A percentile compares a stretch with the other conserved stretches of the same genome.
Conservation (phyloP, 139 green algal species). For the Chlorella sp. region DNA sequence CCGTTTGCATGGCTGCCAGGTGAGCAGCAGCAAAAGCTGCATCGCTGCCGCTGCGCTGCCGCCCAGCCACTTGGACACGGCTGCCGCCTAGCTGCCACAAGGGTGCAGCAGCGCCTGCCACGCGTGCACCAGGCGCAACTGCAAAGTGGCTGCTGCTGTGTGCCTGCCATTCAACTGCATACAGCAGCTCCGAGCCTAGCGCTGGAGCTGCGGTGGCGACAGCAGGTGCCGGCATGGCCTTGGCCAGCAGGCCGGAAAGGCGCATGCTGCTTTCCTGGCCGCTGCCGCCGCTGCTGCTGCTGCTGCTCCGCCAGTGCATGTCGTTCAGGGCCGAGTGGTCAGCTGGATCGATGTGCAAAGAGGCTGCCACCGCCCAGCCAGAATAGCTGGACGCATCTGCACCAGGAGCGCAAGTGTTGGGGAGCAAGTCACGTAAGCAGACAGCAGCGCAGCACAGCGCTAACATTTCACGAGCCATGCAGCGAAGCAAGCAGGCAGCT, state of each 20-base stretch:
- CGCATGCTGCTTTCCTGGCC: neutral
- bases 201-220: neutral
- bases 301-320: neutral
- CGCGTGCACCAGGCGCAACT: neutral
- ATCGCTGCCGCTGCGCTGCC: neutral
- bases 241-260: neutral
- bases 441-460: neutral
- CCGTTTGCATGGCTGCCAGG: conserved; percentile 1
- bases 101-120: neutral
- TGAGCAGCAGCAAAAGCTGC: neutral
- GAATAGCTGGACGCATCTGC: neutral
- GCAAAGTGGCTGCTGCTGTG: neutral
- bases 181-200: neutral
- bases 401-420: neutral
- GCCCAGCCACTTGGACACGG: neutral
- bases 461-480: neutral
- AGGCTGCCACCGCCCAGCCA: conserved; percentile 3
- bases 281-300: neutral
- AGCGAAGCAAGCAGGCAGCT: no score
- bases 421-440: neutral
- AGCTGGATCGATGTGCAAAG: neutral
- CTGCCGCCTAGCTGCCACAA: neutral
- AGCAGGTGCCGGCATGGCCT: neutral
- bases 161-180: conserved; percentile 5
- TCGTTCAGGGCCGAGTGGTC: neutral